Evolutionary conservation across 306 rosid species (phyloP).

Genomic region (Fragaria vesca): DNA sequence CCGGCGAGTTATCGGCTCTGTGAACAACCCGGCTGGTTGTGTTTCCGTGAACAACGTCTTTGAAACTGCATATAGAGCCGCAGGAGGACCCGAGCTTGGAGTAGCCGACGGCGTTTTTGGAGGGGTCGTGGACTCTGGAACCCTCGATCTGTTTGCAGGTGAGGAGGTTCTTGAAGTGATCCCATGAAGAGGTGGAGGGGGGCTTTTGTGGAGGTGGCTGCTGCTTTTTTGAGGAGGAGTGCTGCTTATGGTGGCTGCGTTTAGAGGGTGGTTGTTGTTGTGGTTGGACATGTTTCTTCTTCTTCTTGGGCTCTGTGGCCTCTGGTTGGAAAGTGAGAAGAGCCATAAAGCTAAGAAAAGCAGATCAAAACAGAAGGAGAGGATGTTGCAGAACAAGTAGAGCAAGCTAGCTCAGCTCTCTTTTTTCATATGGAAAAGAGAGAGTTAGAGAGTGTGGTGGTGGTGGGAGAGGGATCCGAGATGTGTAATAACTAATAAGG

Average conservation of each 20-base stretch:
- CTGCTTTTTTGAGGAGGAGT: slow-evolving; percentile 20
- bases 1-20: slow-evolving; percentile 86
- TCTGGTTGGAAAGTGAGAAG: slow-evolving; percentile 52
- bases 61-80: slow-evolving; percentile 88
- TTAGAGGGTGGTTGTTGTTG: slow-evolving; percentile 16
- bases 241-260: slow-evolving; percentile 29
- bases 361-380: background rate
- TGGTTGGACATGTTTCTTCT: background rate
- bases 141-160: slow-evolving; percentile 89
- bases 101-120: slow-evolving; percentile 37
- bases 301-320: slow-evolving; percentile 39
- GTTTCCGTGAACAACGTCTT: slow-evolving; percentile 82
- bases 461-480: slow-evolving; percentile 32
- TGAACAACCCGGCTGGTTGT: slow-evolving; percentile 63
- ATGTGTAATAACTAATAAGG: slow-evolving; percentile 15
- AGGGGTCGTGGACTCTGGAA: slow-evolving; percentile 69
- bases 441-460: background rate
- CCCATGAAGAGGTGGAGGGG: slow-evolving; percentile 63
- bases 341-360: slow-evolving; percentile 46
- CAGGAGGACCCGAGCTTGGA: slow-evolving; percentile 86
- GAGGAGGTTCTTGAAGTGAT: slow-evolving; percentile 80
- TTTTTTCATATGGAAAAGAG: background rate
- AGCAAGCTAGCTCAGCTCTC: background rate
- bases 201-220: slow-evolving; percentile 29
- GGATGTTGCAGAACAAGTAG: slow-evolving; percentile 9